Evolutionary conservation across 2,329 filamentous ascomycete species (phyloP), one percentile per base, ranked within the genome.

Genomic region (Ophiostoma piceae): DNA sequence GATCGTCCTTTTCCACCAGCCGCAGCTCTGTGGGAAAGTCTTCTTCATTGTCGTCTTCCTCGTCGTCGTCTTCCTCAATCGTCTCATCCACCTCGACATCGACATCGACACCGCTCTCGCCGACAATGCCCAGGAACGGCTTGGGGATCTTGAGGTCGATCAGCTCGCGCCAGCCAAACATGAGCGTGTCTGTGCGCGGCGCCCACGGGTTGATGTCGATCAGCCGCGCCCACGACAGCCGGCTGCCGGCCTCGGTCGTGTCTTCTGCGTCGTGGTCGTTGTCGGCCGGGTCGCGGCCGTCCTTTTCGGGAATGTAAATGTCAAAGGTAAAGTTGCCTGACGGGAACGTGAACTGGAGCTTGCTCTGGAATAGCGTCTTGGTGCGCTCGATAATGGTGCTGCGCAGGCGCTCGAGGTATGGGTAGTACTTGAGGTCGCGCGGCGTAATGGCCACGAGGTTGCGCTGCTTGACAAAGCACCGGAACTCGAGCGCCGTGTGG

Each of bases 171-270:
- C 95, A 99, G 62, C 88, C 90, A 77, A 97, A 99, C 0, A 97
- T 83, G 64, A 98, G 79, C 4, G 92, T 90, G 80, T 99, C 95
- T 0, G 95, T 99, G 71, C 92, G 84, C 60, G 88, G 86, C 0
- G 94, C 94, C 92, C 94, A 99, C 0, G 95, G 92, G 76, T 98
- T 98, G 76, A 99, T 91, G 77, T 99, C 95, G 67, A 99, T 90
- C 12, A 99, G 82, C 81, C 93, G 91, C 1, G 96, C 91, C 66
- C 87, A 85, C 67, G 92, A 87, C 69, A 96, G 85, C 1, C 90
- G 76, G 69, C 80, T 77, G 80, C 70, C 75, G 51, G 78, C 76
- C 39, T 78, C 75, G 39, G 78, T 82, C 37, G 84, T 83, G 35
- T 81, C 78, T 19, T 79, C 73, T 62, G 41, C 71, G 60, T 65